Evolutionary conservation across 2,329 filamentous ascomycete genomes (phyloP), one percentile per base, ranked within the genome.

Genomic region (Claviceps sp.): DNA sequence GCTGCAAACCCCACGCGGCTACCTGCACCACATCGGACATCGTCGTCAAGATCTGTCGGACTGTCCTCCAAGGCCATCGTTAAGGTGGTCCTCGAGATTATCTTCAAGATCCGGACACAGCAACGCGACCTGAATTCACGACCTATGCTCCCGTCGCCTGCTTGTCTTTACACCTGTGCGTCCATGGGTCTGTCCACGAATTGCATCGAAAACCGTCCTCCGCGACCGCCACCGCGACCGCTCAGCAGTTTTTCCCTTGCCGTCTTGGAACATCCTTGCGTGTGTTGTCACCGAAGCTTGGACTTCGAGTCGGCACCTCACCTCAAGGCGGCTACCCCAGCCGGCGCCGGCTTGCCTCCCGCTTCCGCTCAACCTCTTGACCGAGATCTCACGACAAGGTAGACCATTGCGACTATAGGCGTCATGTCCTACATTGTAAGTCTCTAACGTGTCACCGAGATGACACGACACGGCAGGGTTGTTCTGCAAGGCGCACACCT

Each of bases 351-450:
- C 48, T 30, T 48, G 48, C 26, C 46, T 24, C 47, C 47, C 50
- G 30, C 53, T 51, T 37, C 51, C 48, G 50, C 51, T 56, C 50
- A 48, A 47, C 16, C 30, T 37, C 42, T 49, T 54, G 47, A 52
- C 52, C 54, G 47, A 54, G 19, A 50, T 52, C 41, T 30, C 47
- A 50, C 55, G 56, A 58, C 55, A 57, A 50, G 52, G 55, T 55
- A 55, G 38, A 58, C 55, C 58, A 54, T 54, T n/a, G 44, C 34
- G 42, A 52, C 50, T 52, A 39, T 8, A 66, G 65, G 65, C 65
- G 64, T 63, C 63, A 68, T 68, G 66, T 67, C 66, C 62, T 68
- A 67, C 59, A 68, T 68, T 64, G 66, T 68, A 62, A 68, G 66
- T 68, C 39, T 24, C 42, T 16, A 42, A 45, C 39, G 26, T 47